Evolutionary conservation across 306 rosid genomes (phyloP), one percentile per base, ranked within the genome.

Genomic region (Potentilla sterilis): DNA sequence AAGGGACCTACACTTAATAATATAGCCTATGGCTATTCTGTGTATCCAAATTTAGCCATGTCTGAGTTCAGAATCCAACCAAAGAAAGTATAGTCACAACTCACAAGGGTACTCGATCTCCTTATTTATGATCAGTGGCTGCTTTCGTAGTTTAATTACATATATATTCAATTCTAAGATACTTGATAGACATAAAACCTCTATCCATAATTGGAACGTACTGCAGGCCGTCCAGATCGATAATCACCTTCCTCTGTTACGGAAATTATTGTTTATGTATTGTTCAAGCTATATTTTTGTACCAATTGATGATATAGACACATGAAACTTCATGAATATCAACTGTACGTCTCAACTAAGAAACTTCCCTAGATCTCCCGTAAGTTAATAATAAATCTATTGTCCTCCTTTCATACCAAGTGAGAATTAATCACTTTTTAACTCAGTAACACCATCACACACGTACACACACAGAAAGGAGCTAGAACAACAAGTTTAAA

Each of bases 111-210:
- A 0, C 44, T 42, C n/a, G n/a, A n/a, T n/a, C 67, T 59, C 75
- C 32, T 54, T 54, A 54, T n/a, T 54, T n/a, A n/a, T n/a, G 61
- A 19, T 19, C 47, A 67, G 64, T 59, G 59, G 72, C 49, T 68
- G 43, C 73, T 70, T 42, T 72, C 61, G 69, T 64, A 28, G 78
- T 65, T 79, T 21, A 38, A 75, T 55, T 47, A 67, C 14, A n/a
- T n/a, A 46, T 57, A 54, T 46, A 37, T 57, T 75, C 34, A 43
- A 37, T 44, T 57, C 38, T 37, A 24, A 57, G 71, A 58, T 18
- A 69, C 43, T 37, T 16, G 48, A 52, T 49, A 47, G 38, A 28
- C 19, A 48, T 48, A 1, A 15, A 51, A 51, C 21, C 4, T 49
- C 21, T 37, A 49, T 5, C 16, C 55, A 16, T 16, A 49, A 46